Base-by-base conservation (phyloP, 2,329 filamentous ascomycete genomes). In the Pseudocercospora pini-densiflorae region DNA sequence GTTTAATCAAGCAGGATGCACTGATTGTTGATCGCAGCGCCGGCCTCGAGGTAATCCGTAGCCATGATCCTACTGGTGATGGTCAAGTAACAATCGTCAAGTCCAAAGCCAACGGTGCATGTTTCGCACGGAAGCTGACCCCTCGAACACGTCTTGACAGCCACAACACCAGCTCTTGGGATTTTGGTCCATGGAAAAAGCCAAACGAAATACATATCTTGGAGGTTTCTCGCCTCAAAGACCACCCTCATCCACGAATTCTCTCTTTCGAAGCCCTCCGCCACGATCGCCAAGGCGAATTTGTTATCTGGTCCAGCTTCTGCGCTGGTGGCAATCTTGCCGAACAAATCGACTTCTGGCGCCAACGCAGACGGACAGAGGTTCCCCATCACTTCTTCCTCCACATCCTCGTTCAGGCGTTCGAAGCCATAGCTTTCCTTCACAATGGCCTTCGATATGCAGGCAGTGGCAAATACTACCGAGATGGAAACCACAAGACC, bases 341-440 rank as follows among this genome's bases (percentile, higher is more conserved):
- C 12, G 54, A 62, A 7, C 65, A 67, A 23, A 59, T 66, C 23
- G 16, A 16, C 6, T 49, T 62, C 43, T 63, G 40, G 60, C 23
- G 31, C 8, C 33, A 33, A 2, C 24, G 59, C 2, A 43, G 62
- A 12, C 23, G 53, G 3, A 21, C n/a, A 10, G 16, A 53, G 23
- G 43, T 68, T 12, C 68, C 70, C 8, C 67, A 72, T 45, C 45
- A 24, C 1, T 70, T 71, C 24, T 16, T 68, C 2, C 69, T 71
- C 1, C 67, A 71, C 23, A 49, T 68, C 27, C 59, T 71, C 40
- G 62, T 71, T 7, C 62, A 68, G 24, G 33, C 70, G 14, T 24
- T 47, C 19, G 49, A 66, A 6, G 69, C 67, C 6, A 49, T 73
- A 5, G 63, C 70, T 1, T 70, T 61, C 60, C 21, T 70, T 24